A percentile compares a stretch with the other conserved stretches of the same genome.
Conservation (phyloP, 306 rosid genomes). For the Lathyrus sativus region DNA sequence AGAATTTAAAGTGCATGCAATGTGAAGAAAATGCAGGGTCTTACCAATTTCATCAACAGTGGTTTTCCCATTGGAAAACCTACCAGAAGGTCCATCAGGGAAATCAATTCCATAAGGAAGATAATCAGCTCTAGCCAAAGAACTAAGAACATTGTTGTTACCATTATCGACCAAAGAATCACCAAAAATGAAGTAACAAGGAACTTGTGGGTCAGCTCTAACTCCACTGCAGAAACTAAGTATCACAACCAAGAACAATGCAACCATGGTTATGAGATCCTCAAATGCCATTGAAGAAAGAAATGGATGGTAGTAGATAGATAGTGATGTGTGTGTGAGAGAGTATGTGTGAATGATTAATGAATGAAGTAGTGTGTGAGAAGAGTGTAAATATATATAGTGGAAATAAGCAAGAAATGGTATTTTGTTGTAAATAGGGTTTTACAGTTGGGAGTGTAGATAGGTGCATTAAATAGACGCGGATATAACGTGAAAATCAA, state of each 20-base stretch:
- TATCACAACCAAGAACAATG: constrained; percentile 35
- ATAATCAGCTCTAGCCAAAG: constrained; percentile 59
- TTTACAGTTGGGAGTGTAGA: constrained; percentile 57
- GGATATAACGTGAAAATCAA: constrained; percentile 60
- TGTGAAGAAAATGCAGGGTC: constrained; percentile 12
- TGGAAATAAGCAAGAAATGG: neutral
- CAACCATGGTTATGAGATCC: constrained; percentile 22
- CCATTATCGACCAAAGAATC: constrained; percentile 74
- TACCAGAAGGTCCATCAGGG: constrained; percentile 58
- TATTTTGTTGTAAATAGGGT: neutral
- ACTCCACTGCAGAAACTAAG: constrained; percentile 42
- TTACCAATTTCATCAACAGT: constrained; percentile 65
- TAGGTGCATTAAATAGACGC: constrained; percentile 81
- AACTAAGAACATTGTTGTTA: constrained; percentile 53
- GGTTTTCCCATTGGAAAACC: constrained; percentile 61
- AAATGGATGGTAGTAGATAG: neutral
- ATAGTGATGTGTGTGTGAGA: neutral
- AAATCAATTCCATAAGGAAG: constrained; percentile 70
- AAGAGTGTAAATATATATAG: constrained; percentile 32
- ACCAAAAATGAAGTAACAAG: constrained; percentile 60
- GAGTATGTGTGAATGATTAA: constrained; percentile 24
- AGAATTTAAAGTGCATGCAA: constrained; percentile 9
- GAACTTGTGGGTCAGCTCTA: constrained; percentile 59
- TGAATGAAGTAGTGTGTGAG: constrained; percentile 23
- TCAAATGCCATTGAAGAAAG: constrained; percentile 41